Evolutionary conservation across 2,329 filamentous ascomycete species (phyloP), one percentile per base, ranked within the genome.

Genomic region (Sporothrix schenckii): DNA sequence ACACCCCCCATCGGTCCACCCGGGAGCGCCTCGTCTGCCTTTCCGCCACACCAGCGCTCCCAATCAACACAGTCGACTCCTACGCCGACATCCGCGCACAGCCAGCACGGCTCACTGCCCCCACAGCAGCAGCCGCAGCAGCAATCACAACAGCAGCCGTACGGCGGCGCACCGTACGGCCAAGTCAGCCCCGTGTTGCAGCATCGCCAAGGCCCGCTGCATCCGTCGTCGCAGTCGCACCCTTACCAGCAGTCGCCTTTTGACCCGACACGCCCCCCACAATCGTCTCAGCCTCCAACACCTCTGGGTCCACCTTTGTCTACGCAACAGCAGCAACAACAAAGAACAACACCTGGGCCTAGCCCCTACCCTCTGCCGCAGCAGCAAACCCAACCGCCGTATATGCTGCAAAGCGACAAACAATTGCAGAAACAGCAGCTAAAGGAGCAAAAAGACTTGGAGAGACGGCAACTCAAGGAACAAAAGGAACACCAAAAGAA

Each of bases 21-120:
- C 10, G 13, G 27, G 4, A 80, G 79, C 66, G 79, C 81, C 70
- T 74, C 71, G 7, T 50, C 71, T 1, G 21, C 80, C 34, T 79
- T 78, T 61, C 61, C 61, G 27, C 67, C 77, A 5, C 80, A 84
- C 70, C 83, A 83, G 72, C 80, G 86, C 75, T 87, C 87, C 54
- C 85, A 85, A 70, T 89, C 87, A 27, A 80, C 84, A 6, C 85
- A 89, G 69, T 89, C 87, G 14, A 85, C 83, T 34, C 80, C 86
- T 13, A 89, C 88, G 49, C 87, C 87, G n/a, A 88, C 86, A 7
- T 88, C 87, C 52, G 84, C 87, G 19, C 87, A 88, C 61, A 86
- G 84, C 75, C 87, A 89, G 77, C 84, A 84, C 60, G 34, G 68
- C 11, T 58, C 56, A 6, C 41, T 14, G 52, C 47, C 44, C 2